Evolutionary conservation across 1,284 basidiomycete species (phyloP), one percentile per base, ranked within the genome.

Genomic region (Chalciporus sp.): DNA sequence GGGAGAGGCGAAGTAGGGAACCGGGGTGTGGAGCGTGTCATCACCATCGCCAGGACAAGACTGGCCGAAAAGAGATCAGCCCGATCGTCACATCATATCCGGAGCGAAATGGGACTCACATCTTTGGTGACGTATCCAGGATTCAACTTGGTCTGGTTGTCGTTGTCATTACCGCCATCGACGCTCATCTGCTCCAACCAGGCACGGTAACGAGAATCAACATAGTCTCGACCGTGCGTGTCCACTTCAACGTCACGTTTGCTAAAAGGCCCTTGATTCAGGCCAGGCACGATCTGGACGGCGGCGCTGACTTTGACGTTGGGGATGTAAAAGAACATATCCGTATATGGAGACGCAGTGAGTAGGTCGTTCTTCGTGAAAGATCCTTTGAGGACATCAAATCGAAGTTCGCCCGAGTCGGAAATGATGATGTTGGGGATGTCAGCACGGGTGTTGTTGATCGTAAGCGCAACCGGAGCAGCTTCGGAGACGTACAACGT

Each of bases 321-420:
- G 2, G 81, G 70, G 46, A 90, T 77, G 66, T 78, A 89, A 17
- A 80, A 57, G 73, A 90, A 88, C 8, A 73, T 52, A 62, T 90
- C 81, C 0, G 70, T 60, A 64, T 85, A 92, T 1, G 88, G 88
- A 16, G 81, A 84, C 0, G 82, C 79, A 0, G 88, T 89, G 23
- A 91, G 77, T 66, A 91, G 84, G 68, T 93, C 90, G 68, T 93
- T 91, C 65, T 83, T 83, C 42, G 86, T 87, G 72, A 93, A 93
- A 2, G 81, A 59, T 1, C 90, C 91, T 2, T 75, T 57, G 64
- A 81, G 83, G 42, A 94, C 68, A 62, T 92, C 85, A 72, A 87
- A 93, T 45, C 92, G 82, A 62, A 87, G 78, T n/a, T 78, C 85
- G 16, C 87, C 92, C 2, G 87, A 83, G 70, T 92, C 88, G 49